Evolutionary conservation across 2,329 filamentous ascomycete genomes (phyloP), one percentile per base, ranked within the genome.

Genomic region (Aspergillus hortae): DNA sequence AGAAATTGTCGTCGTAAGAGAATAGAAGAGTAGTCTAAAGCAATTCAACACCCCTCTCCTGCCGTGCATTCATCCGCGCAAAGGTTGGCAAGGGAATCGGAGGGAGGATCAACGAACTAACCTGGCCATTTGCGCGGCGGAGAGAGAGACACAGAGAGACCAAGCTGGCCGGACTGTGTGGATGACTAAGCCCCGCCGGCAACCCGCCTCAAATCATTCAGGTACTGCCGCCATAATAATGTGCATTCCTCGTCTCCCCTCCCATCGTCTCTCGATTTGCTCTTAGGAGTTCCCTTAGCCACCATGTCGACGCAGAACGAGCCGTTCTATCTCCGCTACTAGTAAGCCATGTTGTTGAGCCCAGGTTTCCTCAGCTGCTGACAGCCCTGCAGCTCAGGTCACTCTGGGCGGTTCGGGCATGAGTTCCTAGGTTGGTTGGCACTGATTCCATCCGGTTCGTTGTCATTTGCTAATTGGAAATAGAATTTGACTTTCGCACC

Each of bases 391-490:
- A 97, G 92, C 80, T 97, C 94, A 62, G 94, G 94, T 66, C 94
- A 99, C 75, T 94, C 91, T 74, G 94, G 94, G 67, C 89, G 92
- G 60, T 96, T 97, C 73, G 94, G 94, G 58, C 94, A 99, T 76
- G 94, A 99, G 75, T 99, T 99, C 69, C 80, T 99, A 66, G 94
- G 92, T 96, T 72, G 60, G 76, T 65, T 51, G 44, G 38, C 46
- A 19, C 15, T 23, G n/a, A 15, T 40, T 11, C 21, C 44, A 33
- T 50, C 44, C 44, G 15, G 35, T 43, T 60, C 62, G 36, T 63
- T 58, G 58, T 48, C 56, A 54, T 55, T 55, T 51, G 56, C 57
- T 65, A 52, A 70, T 55, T 17, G 1, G 4, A 6, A 12, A 10
- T 61, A 97, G 92, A 99, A 74, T 99, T 99, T 72, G 94, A 99